Evolutionary conservation across 2,329 filamentous ascomycete species (phyloP).

Genomic region (Aspergillus texensis): DNA sequence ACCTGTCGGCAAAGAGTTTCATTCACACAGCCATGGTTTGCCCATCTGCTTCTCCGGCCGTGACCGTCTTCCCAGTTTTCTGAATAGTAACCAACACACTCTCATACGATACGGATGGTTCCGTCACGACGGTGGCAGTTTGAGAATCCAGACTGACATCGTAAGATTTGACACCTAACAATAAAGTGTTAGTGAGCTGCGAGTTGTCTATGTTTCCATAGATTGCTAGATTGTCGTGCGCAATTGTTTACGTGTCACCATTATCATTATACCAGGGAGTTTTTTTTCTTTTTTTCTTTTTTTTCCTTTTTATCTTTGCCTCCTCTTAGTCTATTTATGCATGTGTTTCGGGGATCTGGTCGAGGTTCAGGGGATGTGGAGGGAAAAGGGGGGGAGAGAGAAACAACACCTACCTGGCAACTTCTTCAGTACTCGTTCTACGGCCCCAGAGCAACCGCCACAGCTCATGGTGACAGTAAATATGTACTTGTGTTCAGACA

Average conservation of each 20-base stretch:
- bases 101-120: conserved; percentile 71
- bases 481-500: conserved; percentile 88
- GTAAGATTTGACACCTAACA: conserved; percentile 78
- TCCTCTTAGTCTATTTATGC: background rate
- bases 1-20: background rate
- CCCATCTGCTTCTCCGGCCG: conserved; percentile 57
- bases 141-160: conserved; percentile 86
- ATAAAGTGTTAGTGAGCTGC: background rate
- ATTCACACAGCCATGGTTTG: conserved; percentile 38
- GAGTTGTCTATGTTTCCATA: background rate
- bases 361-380: background rate
- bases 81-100: conserved; percentile 84
- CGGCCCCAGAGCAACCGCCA: conserved; percentile 91
- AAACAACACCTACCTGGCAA: conserved; percentile 68
- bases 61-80: conserved; percentile 95
- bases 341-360: background rate
- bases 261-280: background rate
- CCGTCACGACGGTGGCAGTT: conserved; percentile 75
- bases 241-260: background rate
- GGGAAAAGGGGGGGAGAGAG: background rate
- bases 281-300: background rate
- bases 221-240: background rate
- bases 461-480: conserved; percentile 95
- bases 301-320: background rate
- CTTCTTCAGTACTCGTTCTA: conserved; percentile 90